A percentile compares a stretch with the other conserved stretches of the same genome.
phyloP scores from a whole-genome alignment of 176 grass and related monocot genomes.

The Musa acuminata region DNA sequence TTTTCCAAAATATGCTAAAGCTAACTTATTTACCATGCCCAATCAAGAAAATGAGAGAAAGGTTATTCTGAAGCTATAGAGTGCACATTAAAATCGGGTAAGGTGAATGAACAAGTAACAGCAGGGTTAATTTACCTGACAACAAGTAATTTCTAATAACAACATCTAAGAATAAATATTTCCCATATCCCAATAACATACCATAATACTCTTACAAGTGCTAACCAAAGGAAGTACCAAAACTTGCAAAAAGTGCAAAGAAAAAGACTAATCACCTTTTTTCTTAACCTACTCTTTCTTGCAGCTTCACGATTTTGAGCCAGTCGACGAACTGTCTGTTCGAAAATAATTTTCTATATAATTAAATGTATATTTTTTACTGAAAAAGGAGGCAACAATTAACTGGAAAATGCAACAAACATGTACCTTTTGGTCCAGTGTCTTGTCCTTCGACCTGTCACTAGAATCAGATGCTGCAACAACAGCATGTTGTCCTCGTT shows the following conservation, averaged over 20 bases:
- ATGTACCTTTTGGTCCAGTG: constrained; percentile 68
- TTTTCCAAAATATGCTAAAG: constrained; percentile 3
- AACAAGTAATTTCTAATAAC: background rate
- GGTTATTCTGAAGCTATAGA: background rate
- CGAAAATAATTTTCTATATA: constrained; percentile 18
- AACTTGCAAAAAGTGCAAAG: background rate
- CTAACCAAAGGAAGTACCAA: background rate
- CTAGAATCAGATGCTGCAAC: constrained; percentile 17
- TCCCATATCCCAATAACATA: constrained; percentile 4
- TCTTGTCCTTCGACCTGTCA: constrained; percentile 52
- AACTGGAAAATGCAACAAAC: constrained; percentile 13
- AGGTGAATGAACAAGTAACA: background rate
- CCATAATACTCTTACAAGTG: background rate
- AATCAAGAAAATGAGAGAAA: too few relatives aligned
- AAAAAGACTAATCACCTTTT: constrained; percentile 52
- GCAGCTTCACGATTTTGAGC: constrained; percentile 99
- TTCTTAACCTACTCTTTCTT: constrained; percentile 95
- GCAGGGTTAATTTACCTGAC: background rate
- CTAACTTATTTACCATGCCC: background rate
- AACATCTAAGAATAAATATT: background rate
- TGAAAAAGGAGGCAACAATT: background rate
- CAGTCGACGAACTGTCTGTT: constrained; percentile 67
- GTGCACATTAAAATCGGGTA: background rate
- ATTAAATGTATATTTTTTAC: background rate
- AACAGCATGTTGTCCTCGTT: constrained; percentile 1